phyloP scores from a whole-genome alignment of 2,329 filamentous ascomycete species.

The Paecilomyces sp. region DNA sequence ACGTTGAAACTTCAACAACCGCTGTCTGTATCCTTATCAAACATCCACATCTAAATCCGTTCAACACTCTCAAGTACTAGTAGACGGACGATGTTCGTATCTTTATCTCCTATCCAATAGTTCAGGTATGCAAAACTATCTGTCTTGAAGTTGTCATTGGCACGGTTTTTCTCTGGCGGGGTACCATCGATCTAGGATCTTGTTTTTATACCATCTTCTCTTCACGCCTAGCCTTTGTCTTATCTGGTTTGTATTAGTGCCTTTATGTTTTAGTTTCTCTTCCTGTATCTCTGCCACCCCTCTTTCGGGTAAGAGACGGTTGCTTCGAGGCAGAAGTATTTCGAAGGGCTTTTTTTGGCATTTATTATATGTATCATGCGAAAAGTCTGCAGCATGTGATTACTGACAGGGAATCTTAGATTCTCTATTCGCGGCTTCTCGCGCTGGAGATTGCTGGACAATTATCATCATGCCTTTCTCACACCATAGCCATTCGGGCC shows the following conservation, averaged over 20 bases:
- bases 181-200: not conserved
- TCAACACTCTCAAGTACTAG: not conserved
- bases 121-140: not conserved
- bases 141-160: not conserved
- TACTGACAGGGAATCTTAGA: not conserved
- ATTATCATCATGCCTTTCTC: conserved; percentile 81
- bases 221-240: not conserved
- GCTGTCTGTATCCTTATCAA: not conserved
- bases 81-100: not conserved
- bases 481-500: conserved; percentile 95
- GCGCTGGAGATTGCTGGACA: not conserved
- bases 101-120: not conserved
- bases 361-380: too few relatives aligned
- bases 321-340: too few relatives aligned
- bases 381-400: not conserved
- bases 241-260: not conserved
- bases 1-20: not conserved
- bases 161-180: not conserved
- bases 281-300: not conserved
- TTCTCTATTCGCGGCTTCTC: not conserved
- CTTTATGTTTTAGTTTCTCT: not conserved
- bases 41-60: not conserved
- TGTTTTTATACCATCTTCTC: not conserved
- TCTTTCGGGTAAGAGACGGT: not conserved
- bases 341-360: too few relatives aligned